These are phyloP conservation scores for Daedaleopsis sinensis DNA, from an alignment of 768 basidiomycete genomes.

Conservation along the genomic window DNA sequence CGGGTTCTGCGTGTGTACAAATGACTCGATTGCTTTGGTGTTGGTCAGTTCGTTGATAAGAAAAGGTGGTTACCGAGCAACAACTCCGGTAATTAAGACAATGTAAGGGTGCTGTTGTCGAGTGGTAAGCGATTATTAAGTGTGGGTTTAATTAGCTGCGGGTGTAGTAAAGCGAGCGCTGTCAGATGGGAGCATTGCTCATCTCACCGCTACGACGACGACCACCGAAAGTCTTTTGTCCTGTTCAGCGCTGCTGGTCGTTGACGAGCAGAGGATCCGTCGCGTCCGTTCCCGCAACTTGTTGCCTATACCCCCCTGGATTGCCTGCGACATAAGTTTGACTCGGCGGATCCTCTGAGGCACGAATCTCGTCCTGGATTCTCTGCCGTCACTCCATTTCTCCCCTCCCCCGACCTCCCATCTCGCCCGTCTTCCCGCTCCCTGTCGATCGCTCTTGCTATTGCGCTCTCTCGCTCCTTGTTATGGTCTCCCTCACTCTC, in stretches of 20 bases:
- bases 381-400: slow-evolving; percentile 25
- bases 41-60: neutral
- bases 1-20: too few species aligned
- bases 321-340: slow-evolving; percentile 42
- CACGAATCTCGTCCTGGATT: slow-evolving; percentile 21
- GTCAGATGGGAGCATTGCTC: slow-evolving; percentile 2
- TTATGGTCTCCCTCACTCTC: slow-evolving; percentile 31
- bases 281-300: slow-evolving; percentile 46
- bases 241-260: slow-evolving; percentile 21
- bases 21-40: too few species aligned
- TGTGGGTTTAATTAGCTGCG: slow-evolving; percentile 1
- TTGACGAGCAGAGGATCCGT: slow-evolving; percentile 47
- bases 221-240: slow-evolving; percentile 18
- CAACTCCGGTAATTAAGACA: neutral
- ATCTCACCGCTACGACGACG: slow-evolving; percentile 17
- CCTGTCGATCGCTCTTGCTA: slow-evolving; percentile 22
- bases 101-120: neutral
- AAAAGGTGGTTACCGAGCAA: neutral
- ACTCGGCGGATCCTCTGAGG: slow-evolving; percentile 58
- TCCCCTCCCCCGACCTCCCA: slow-evolving; percentile 12
- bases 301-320: slow-evolving; percentile 46
- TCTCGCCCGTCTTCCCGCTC: neutral
- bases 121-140: neutral
- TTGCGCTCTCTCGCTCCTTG: slow-evolving; percentile 23
- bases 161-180: neutral